phyloP scores from a whole-genome alignment of 73 alveolate genomes.

The Uronychia setigera region DNA sequence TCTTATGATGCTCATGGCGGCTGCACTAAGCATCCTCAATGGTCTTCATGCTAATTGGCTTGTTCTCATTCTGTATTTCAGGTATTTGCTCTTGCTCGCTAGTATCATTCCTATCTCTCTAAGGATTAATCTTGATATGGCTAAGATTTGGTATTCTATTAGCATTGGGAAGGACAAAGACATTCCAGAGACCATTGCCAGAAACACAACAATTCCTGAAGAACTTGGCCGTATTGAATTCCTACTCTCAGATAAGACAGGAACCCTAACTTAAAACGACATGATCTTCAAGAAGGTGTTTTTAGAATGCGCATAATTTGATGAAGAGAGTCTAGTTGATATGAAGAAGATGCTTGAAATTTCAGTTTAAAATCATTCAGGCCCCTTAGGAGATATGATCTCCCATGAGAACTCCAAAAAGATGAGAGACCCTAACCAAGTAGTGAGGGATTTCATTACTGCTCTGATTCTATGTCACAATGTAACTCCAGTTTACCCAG shows the following conservation, averaged over 20 bases:
- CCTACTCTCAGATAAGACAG: slow-evolving; percentile 93
- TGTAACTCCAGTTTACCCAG: slow-evolving; percentile 90
- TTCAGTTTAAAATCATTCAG: slow-evolving; percentile 55
- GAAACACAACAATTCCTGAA: slow-evolving; percentile 93
- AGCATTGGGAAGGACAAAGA: slow-evolving; percentile 75
- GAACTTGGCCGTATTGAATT: slow-evolving; percentile 92
- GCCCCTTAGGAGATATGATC: slow-evolving; percentile 72
- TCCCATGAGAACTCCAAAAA: slow-evolving; percentile 3
- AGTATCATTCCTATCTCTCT: slow-evolving; percentile 92
- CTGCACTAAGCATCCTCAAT: slow-evolving; percentile 69
- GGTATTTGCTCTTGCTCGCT: slow-evolving; percentile 82
- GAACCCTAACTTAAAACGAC: slow-evolving; percentile 94
- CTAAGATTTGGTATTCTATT: slow-evolving; percentile 81
- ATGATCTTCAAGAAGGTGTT: slow-evolving; percentile 87
- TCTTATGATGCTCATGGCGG: slow-evolving; percentile 75
- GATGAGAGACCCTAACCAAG: slow-evolving; percentile 60
- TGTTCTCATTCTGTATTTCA: slow-evolving; percentile 65
- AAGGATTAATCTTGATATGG: slow-evolving; percentile 91
- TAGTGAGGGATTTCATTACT: slow-evolving; percentile 85
- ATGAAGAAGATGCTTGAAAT: slow-evolving; percentile 69
- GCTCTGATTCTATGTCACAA: slow-evolving; percentile 93
- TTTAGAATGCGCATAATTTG: slow-evolving; percentile 80
- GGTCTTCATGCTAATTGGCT: slow-evolving; percentile 74
- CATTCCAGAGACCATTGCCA: slow-evolving; percentile 90
- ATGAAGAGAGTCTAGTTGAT: slow-evolving; percentile 72